Evolutionary conservation across 495 filamentous ascomycete genomes (phyloP), one percentile per base, ranked within the genome.

Genomic region (Aspergillus wentii): DNA sequence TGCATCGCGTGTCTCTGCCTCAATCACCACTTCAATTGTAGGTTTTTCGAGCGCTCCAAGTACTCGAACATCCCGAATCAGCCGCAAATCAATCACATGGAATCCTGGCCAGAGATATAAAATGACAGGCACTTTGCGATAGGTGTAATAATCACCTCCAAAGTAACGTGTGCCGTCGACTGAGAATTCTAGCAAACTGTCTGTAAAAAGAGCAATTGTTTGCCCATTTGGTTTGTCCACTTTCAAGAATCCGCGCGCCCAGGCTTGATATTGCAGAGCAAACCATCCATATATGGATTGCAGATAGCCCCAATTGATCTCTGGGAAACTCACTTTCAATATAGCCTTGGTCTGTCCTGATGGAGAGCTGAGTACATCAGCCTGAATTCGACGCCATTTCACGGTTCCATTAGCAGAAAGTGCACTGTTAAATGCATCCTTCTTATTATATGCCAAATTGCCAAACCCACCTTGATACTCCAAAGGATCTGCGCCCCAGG

Each of bases 401-500:
- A 70, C 69, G 10, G 49, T 59, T 17, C 71, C 77, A 54, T 74
- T 73, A 18, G 44, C 33, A 4, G 62, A 59, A 20, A 80, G 59
- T 4, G 76, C 69, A 48, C 72, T 77, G 33, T 44, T 56, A 35
- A 69, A 79, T 2, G 29, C 48, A 17, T 57, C 56, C 9, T 62
- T 44, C 2, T 45, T 25, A 41, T 71, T 50, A 44, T 60, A 68
- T 9, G 50, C 39, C 23, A 78, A 47, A 23, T 49, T 45, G 29
- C 54, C 58, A 46, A 80, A 80, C 19, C 75, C 75, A 17, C 78
- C 74, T 17, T 67, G 25, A 38, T 45, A 51, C 35, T 76, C 72
- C 17, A 81, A 56, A 23, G 78, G 75, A 51, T 80, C 75, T 20
- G 78, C 72, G 25, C 75, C 75, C 77, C 76, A 80, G 31, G 69